phyloP scores from a whole-genome alignment of 805 yeast species.

The Zygosaccharomyces lentus region DNA sequence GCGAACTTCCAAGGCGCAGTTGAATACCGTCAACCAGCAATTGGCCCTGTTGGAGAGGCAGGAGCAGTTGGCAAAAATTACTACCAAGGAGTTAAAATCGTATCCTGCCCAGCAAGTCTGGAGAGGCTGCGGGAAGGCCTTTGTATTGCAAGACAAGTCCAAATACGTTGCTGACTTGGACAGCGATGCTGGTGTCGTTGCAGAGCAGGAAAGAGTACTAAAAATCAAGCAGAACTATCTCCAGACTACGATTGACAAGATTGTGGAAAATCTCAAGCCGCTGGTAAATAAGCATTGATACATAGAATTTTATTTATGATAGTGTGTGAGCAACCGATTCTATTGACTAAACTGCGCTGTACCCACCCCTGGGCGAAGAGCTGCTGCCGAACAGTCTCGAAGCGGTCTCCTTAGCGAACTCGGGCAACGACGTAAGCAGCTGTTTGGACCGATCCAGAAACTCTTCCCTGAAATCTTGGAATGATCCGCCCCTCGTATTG shows the following conservation, averaged over 20 bases:
- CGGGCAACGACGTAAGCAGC: conserved; percentile 55
- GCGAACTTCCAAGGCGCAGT: conserved; percentile 29
- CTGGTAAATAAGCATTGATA: conserved; percentile 26
- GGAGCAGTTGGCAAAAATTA: conserved; percentile 48
- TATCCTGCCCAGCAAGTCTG: conserved; percentile 55
- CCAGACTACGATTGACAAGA: conserved; percentile 71
- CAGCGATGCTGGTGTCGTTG: conserved; percentile 48
- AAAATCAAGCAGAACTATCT: conserved; percentile 67
- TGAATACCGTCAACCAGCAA: conserved; percentile 31
- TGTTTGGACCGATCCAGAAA: conserved; percentile 64
- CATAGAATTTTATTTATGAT: background rate
- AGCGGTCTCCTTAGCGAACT: conserved; percentile 61
- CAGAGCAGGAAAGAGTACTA: conserved; percentile 58
- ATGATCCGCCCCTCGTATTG: conserved; percentile 61
- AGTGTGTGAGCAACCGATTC: background rate
- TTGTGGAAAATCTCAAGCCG: conserved; percentile 58
- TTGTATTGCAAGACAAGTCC: conserved; percentile 39
- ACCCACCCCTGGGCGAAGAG: conserved; percentile 67
- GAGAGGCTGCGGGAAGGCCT: conserved; percentile 82
- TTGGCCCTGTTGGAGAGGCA: conserved; percentile 30
- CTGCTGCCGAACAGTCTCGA: conserved; percentile 59
- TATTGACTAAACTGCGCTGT: conserved; percentile 72
- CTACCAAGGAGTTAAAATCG: conserved; percentile 52
- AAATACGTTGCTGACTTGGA: conserved; percentile 48
- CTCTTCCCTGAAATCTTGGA: conserved; percentile 69